Base-by-base conservation (phyloP, 75 land plant genomes). In the Chamaecyparis obtusa region DNA sequence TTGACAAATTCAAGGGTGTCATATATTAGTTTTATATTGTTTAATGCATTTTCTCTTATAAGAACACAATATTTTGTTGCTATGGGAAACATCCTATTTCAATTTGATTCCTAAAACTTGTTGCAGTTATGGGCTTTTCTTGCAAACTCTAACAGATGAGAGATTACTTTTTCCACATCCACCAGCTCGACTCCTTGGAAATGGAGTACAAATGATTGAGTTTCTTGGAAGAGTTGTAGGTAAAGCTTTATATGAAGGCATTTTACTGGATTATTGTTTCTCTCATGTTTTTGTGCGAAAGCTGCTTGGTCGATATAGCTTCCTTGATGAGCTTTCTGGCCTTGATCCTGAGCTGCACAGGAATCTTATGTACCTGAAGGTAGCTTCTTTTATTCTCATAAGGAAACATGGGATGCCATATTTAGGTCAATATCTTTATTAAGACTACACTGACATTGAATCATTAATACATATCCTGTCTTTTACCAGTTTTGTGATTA, bases 211-310 rank as follows among this genome's bases (percentile, higher is more conserved):
- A 64, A 93, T 92, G 96, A 92, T 96, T 78, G 98, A 96, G 85
- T 96, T 97, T 84, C 93, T 97, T 86, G 98, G 98, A 19, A 90
- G 93, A 86, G 87, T 97, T 83, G 98, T 97, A 89, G 99, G 99
- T 3, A 97, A 96, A 91, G 96, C 98, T 6, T 92, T 97, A 30
- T 97, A 97, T 91, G 99, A 97, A 90, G 99, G 99, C 56, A 95
- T 97, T 56, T 89, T 97, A 64, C 90, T 97, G n/a, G 98, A 97
- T 41, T 94, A 94, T 79, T 93, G 92, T 5, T 97, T 97, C 88
- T 96, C 99, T 74, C 96, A 90, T 86, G 95, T 95, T 69, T 97
- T 97, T 91, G 94, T 97, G 15, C 96, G 96, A 84, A 97, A 97
- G 90, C 92, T 97, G 5, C 87, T 97, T 48, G 99, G 98, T 9